Evolutionary conservation across 2,329 filamentous ascomycete species (phyloP).

Genomic region (Beauveria caledonica): DNA sequence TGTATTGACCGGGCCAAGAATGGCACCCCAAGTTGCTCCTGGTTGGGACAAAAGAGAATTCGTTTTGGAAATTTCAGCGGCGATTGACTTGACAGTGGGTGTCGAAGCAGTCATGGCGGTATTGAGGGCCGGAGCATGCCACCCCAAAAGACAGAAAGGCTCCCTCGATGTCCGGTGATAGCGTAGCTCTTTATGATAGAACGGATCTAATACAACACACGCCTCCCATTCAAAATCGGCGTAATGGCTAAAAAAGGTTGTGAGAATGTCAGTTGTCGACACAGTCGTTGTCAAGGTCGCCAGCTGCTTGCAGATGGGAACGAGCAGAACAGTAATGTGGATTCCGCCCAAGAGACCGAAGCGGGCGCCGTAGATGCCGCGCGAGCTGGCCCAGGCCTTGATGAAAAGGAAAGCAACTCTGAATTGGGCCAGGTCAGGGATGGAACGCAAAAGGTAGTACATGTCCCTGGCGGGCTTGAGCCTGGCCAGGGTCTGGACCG

Average conservation of each 20-base stretch:
- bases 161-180: conserved; percentile 51
- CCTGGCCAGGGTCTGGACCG: conserved; percentile 48
- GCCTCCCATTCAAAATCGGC: conserved; percentile 50
- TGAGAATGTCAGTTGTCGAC: conserved; percentile 43
- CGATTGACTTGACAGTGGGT: conserved; percentile 43
- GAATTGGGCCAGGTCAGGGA: conserved; percentile 52
- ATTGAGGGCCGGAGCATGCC: conserved; percentile 53
- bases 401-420: conserved; percentile 50
- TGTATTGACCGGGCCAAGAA: conserved; percentile 26
- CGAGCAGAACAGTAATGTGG: conserved; percentile 54
- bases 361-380: conserved; percentile 55
- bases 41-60: conserved; percentile 28
- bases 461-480: conserved; percentile 58
- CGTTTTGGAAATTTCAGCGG: conserved; percentile 43
- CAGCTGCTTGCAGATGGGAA: conserved; percentile 50
- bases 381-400: conserved; percentile 52
- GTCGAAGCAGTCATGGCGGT: conserved; percentile 45
- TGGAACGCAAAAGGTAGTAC: conserved; percentile 48
- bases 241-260: conserved; percentile 57
- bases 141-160: conserved; percentile 55
- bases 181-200: conserved; percentile 42
- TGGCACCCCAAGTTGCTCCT: conserved; percentile 32
- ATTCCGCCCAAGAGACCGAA: conserved; percentile 60
- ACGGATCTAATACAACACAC: conserved; percentile 49
- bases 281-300: conserved; percentile 26